Evolutionary conservation across 257 asterid species (phyloP).

Genomic region (Solanum medicagineum): DNA sequence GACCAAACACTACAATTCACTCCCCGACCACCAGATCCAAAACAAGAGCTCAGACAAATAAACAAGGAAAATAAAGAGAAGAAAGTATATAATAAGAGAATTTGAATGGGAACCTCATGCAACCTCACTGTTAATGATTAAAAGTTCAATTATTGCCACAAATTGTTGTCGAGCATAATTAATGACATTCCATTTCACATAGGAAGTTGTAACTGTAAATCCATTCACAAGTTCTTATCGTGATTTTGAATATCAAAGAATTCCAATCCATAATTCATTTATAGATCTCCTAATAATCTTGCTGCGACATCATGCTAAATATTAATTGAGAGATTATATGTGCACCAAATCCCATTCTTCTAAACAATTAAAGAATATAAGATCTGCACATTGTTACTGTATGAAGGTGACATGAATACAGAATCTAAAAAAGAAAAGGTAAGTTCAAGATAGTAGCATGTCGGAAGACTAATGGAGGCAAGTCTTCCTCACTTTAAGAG

Average conservation of each 20-base stretch:
- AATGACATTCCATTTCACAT: neutral
- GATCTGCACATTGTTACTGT: neutral
- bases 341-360: neutral
- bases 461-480: neutral
- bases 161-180: neutral
- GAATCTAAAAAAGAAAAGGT: neutral
- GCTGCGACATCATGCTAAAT: neutral
- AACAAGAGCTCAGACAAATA: neutral
- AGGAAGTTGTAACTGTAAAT: neutral
- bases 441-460: neutral
- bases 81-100: neutral
- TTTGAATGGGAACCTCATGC: neutral
- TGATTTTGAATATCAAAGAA: neutral
- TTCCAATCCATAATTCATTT: neutral
- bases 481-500: neutral
- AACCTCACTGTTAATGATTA: neutral
- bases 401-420: neutral
- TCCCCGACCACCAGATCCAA: neutral
- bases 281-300: neutral
- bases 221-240: neutral
- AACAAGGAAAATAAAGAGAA: neutral
- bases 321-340: neutral
- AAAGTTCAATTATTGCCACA: neutral
- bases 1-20: neutral
- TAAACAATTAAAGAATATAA: neutral